Evolutionary conservation across 805 yeast genomes (phyloP).

Genomic region (Wickerhamiella kazuoi): DNA sequence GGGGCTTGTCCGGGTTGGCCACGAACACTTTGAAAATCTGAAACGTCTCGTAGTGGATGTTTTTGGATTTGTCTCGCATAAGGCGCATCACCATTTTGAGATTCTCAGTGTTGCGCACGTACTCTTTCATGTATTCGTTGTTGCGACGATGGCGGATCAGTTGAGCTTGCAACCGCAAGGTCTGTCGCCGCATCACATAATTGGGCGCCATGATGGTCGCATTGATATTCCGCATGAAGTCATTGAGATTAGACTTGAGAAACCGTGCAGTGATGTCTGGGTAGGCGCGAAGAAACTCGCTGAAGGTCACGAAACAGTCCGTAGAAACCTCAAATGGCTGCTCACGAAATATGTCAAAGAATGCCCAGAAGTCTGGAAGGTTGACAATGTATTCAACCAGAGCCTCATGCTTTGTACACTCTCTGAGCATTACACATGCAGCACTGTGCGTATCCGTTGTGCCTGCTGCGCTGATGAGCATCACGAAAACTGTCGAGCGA

Average conservation of each 20-base stretch:
- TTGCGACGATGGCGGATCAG: constrained; percentile 56
- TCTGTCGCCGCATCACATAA: constrained; percentile 86
- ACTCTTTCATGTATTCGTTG: constrained; percentile 51
- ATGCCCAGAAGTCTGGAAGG: constrained; percentile 58
- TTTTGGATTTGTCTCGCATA: constrained; percentile 74
- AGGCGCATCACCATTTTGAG: constrained; percentile 73
- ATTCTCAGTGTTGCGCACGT: constrained; percentile 67
- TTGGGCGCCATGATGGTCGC: constrained; percentile 55
- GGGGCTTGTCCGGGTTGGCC: constrained; percentile 86
- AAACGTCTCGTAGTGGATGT: constrained; percentile 78
- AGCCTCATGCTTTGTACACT: constrained; percentile 63
- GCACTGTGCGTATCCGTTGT: constrained; percentile 52
- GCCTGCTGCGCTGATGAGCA: constrained; percentile 59
- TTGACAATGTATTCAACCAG: constrained; percentile 42
- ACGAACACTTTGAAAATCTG: constrained; percentile 86
- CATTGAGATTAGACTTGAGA: constrained; percentile 36
- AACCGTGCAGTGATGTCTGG: constrained; percentile 55
- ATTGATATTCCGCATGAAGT: constrained; percentile 48
- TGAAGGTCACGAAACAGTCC: constrained; percentile 65
- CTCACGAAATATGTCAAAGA: constrained; percentile 57
- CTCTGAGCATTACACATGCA: constrained; percentile 65
- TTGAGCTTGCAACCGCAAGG: constrained; percentile 53
- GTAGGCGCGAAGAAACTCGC: constrained; percentile 53
- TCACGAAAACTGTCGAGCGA: constrained; percentile 44
- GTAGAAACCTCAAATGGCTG: constrained; percentile 81